These are phyloP conservation scores for Hypericum androsaemum DNA, from an alignment of 345 rosid species.

Conservation along the genomic window DNA sequence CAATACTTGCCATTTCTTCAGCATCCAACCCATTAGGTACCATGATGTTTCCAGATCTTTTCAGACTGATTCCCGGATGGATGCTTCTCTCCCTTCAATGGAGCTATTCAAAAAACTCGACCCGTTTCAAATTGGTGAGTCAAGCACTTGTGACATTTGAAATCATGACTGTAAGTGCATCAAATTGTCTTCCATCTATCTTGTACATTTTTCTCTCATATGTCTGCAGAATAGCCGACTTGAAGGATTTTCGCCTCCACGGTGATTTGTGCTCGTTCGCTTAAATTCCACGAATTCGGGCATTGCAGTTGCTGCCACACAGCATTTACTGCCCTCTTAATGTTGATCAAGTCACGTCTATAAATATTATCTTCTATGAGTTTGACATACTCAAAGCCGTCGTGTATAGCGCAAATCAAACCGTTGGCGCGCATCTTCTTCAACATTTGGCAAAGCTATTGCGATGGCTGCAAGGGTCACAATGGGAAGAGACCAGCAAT, in stretches of 20 bases:
- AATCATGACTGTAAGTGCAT: constrained; percentile 29
- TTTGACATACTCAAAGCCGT: constrained; percentile 48
- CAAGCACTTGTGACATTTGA: constrained; percentile 71
- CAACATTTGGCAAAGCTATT: constrained; percentile 43
- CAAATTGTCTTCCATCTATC: constrained; percentile 30
- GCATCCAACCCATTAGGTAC: constrained; percentile 27
- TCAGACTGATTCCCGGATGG: constrained; percentile 44
- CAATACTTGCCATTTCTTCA: constrained; percentile 38
- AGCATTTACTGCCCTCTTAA: constrained; percentile 45
- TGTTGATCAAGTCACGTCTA: constrained; percentile 28
- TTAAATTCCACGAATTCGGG: constrained; percentile 31
- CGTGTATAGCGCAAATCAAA: constrained; percentile 38
- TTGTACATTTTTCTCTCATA: constrained; percentile 18
- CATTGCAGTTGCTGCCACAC: constrained; percentile 59
- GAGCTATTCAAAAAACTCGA: constrained; percentile 37
- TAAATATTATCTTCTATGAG: constrained; percentile 35
- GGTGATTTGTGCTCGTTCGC: constrained; percentile 18
- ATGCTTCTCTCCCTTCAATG: constrained; percentile 46
- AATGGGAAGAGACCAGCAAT: constrained; percentile 76
- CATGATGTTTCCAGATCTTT: constrained; percentile 35
- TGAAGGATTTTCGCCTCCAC: constrained; percentile 38
- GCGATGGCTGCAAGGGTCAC: constrained; percentile 69
- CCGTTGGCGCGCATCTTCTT: constrained; percentile 18
- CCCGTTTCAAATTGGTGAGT: constrained; percentile 48
- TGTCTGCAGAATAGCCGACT: constrained; percentile 51